These are phyloP conservation scores for Oropetium thomaeum DNA, from an alignment of 176 grass and related monocot genomes.

Conservation along the genomic window DNA sequence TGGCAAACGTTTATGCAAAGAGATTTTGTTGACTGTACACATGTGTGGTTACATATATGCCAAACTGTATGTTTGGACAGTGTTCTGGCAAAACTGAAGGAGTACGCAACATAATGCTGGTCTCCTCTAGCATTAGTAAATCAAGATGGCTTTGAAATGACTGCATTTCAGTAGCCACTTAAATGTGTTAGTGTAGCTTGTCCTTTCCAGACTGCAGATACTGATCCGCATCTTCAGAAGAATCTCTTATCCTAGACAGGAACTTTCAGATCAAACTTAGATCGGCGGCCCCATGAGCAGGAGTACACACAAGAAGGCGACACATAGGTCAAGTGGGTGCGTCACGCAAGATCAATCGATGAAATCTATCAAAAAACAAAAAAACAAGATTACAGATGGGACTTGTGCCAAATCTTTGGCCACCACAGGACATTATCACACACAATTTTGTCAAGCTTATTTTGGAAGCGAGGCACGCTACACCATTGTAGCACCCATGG, in stretches of 20 bases:
- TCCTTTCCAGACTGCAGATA: constrained; percentile 7
- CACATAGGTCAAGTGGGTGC: constrained; percentile 3
- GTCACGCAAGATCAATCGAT: not conserved
- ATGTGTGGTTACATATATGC: not conserved
- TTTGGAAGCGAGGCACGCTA: constrained; percentile 22
- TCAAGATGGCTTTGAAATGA: not conserved
- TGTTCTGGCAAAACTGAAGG: not conserved
- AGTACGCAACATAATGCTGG: not conserved
- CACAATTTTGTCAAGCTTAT: too few species aligned
- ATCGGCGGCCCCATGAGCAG: not conserved
- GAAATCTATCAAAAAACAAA: not conserved
- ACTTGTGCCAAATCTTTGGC: constrained; percentile 13
- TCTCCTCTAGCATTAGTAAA: not conserved
- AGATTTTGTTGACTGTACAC: not conserved
- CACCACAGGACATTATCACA: too few species aligned
- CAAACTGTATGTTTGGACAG: not conserved
- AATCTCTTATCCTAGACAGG: constrained; percentile 10
- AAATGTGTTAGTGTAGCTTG: not conserved
- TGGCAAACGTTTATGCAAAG: not conserved
- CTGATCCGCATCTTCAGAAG: constrained; percentile 2
- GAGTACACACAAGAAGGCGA: not conserved
- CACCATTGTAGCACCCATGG: constrained; percentile 5
- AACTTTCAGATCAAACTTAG: not conserved
- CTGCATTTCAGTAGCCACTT: not conserved
- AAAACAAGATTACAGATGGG: not conserved